A percentile compares a stretch with the other conserved stretches of the same genome.
These are phyloP conservation scores for Piper longum DNA, from an alignment of 164 flowering plant genomes.

Conservation along the genomic window DNA sequence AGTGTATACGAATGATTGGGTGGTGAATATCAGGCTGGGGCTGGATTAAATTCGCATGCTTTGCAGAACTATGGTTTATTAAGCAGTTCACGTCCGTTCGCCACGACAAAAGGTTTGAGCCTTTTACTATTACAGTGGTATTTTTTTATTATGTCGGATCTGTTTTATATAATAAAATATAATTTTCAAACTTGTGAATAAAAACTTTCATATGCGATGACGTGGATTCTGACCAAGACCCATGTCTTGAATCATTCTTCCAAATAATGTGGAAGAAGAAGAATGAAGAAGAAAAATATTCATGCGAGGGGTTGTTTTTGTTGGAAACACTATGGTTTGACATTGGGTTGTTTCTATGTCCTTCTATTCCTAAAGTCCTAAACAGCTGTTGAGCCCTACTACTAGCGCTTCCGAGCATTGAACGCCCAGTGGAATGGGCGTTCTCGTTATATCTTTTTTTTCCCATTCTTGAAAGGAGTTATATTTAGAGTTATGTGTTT, in stretches of 20 bases:
- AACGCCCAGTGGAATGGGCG: not conserved
- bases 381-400: not conserved
- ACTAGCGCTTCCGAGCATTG: not conserved
- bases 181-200: not conserved
- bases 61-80: not conserved
- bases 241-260: not conserved
- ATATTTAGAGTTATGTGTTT: not conserved
- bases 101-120: slow-evolving; percentile 5
- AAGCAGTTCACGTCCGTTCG: slow-evolving; percentile 2
- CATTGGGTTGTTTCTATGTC: not conserved
- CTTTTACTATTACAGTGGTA: too few relatives aligned
- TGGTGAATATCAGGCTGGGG: slow-evolving; percentile 2
- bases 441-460: not conserved
- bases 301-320: not conserved
- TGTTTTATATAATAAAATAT: not conserved
- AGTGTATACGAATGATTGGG: not conserved
- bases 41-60: not conserved
- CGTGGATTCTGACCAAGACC: not conserved
- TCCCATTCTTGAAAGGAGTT: not conserved
- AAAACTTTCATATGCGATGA: not conserved
- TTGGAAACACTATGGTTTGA: not conserved
- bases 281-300: not conserved
- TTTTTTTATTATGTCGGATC: not conserved
- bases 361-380: not conserved
- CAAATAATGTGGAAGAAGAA: not conserved